A percentile compares a stretch with the other conserved stretches of the same genome.
Evolutionary conservation across 2,329 filamentous ascomycete species (phyloP).

Genomic region (Aspergillus sp.): DNA sequence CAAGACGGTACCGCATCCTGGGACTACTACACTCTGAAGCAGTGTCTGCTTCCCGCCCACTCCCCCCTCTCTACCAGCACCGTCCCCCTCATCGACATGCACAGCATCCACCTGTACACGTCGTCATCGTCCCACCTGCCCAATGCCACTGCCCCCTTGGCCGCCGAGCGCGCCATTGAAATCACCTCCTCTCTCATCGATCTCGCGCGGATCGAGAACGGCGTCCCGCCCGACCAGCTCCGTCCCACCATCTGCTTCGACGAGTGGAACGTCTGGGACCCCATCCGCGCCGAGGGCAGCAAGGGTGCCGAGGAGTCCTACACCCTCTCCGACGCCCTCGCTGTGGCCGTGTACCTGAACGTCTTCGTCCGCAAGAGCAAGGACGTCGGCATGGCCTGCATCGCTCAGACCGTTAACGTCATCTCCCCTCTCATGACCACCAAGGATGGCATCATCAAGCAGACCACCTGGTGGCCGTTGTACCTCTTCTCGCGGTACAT

Average conservation of each 20-base stretch:
- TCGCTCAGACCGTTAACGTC: conserved; percentile 76
- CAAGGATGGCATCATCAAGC: conserved; percentile 62
- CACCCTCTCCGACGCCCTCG: conserved; percentile 72
- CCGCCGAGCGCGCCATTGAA: conserved; percentile 72
- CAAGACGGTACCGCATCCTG: conserved; percentile 67
- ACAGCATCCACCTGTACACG: conserved; percentile 78
- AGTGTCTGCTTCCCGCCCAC: conserved; percentile 58
- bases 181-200: conserved; percentile 69
- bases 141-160: conserved; percentile 63
- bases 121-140: conserved; percentile 55
- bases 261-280: conserved; percentile 84
- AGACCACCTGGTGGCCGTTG: conserved; percentile 74
- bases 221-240: conserved; percentile 54
- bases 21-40: conserved; percentile 72
- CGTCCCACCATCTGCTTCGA: conserved; percentile 75
- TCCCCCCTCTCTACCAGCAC: conserved; percentile 40
- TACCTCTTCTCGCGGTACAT: conserved; percentile 70
- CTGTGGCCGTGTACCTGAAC: conserved; percentile 74
- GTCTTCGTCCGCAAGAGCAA: conserved; percentile 71
- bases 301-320: conserved; percentile 72
- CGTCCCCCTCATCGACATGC: conserved; percentile 67
- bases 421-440: conserved; percentile 75
- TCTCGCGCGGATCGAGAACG: conserved; percentile 69
- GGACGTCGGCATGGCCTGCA: conserved; percentile 74
- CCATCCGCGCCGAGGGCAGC: conserved; percentile 67